A percentile compares a stretch with the other conserved stretches of the same genome.
These are phyloP conservation scores for Xylariaceae sp. DNA, from an alignment of 2,329 filamentous ascomycete genomes.

Conservation along the genomic window DNA sequence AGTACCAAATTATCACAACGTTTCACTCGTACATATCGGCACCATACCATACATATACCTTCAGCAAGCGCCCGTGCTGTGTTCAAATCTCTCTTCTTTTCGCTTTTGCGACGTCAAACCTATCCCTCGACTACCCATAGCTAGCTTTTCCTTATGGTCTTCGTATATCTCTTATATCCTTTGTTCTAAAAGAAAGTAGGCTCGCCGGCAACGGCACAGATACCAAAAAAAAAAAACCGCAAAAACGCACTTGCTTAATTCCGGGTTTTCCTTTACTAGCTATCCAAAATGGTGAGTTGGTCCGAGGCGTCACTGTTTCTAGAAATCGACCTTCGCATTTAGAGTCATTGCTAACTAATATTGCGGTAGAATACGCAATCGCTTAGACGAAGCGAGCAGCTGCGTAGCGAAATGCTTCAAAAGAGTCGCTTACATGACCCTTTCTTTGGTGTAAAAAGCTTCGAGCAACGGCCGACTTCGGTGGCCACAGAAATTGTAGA, in stretches of 20 bases:
- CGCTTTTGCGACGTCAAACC: conserved; percentile 38
- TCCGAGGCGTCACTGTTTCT: conserved; percentile 7
- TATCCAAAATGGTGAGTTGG: conserved; percentile 32
- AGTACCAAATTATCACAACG: conserved; percentile 34
- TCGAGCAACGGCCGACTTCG: conserved; percentile 63
- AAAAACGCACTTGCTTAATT: conserved; percentile 14
- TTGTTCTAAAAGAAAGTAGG: conserved; percentile 29
- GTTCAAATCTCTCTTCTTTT: conserved; percentile 31
- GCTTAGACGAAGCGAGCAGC: conserved; percentile 33
- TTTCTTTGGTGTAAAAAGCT: conserved; percentile 63
- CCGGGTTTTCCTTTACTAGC: conserved; percentile 15
- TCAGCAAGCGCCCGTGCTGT: conserved; percentile 33
- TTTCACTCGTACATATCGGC: conserved; percentile 31
- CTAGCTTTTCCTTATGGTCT: conserved; percentile 33
- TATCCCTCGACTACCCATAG: conserved; percentile 32
- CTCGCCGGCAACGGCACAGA: conserved; percentile 37
- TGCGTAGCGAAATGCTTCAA: conserved; percentile 56
- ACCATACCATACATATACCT: conserved; percentile 37
- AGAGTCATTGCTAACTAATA: conserved; percentile 18
- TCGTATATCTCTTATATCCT: conserved; percentile 34
- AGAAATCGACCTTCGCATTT: neutral
- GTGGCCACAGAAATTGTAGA: conserved; percentile 78
- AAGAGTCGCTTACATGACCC: conserved; percentile 55
- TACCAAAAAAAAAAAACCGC: conserved; percentile 30
- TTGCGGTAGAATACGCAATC: conserved; percentile 33